Evolutionary conservation across 1,284 basidiomycete genomes (phyloP), one percentile per base, ranked within the genome.

Genomic region (Apiotrichum akiyoshidainum): DNA sequence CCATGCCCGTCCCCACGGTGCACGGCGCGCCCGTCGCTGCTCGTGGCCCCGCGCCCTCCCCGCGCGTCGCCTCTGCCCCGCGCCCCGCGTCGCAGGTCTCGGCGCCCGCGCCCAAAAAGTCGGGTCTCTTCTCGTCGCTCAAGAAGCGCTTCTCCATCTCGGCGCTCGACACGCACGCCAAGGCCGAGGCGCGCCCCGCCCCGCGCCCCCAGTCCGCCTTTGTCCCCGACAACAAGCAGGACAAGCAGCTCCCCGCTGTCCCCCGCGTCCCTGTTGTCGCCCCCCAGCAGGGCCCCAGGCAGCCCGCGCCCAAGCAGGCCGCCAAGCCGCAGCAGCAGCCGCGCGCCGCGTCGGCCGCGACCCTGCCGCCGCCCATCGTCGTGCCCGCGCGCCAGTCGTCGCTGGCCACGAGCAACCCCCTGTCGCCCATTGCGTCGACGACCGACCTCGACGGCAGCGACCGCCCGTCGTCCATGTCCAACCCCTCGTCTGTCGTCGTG

Each of bases 141-240:
- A 63, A 59, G 52, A 59, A 59, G 57, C 57, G 61, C 31, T 63
- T 63, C 55, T 63, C 61, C 16, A 52, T 63, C 39, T 53, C 55
- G 10, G 41, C 42, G 17, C 49, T 57, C 19, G 52, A 59, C 52
- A 14, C 46, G n/a, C 10, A 44, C 0, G 39, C 54, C 2, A 12
- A 40, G 33, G 40, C 34, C 21, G 45, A 54, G 47, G 45, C 46
- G 14, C 46, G 54, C 26, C 26, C 26, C 4, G 26, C 26, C 12
- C 41, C 39, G 17, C 57, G 60, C n/a, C 55, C 58, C 5, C 31
- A 26, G 31, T 59, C 58, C 7, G 41, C 52, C 14, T 48, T 54
- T 1, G 45, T 39, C 12, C 40, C 45, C 22, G 14, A 34, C 13
- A 19, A 13, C 26, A 19, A 44, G 26, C 41, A 22, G 9, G 41